phyloP scores from a whole-genome alignment of 352 stramenopile species.

The Phytophthora colocasiae region DNA sequence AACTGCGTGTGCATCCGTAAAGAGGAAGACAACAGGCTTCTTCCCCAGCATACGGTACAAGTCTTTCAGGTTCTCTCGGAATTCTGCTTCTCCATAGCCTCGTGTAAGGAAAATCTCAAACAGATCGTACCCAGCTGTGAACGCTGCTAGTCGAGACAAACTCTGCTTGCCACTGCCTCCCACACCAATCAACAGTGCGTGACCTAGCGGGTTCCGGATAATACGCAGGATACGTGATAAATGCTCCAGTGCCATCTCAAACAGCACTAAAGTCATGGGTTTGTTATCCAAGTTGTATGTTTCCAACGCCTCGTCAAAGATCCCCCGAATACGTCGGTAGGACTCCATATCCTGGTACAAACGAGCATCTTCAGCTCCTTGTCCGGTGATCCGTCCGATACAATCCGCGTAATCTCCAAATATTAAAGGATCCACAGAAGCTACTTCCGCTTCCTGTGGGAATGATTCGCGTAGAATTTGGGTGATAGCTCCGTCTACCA shows the following conservation, averaged over 20 bases:
- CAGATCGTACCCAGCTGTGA: slow-evolving; percentile 93
- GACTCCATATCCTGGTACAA: slow-evolving; percentile 95
- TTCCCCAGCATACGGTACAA: slow-evolving; percentile 91
- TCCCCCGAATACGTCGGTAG: slow-evolving; percentile 89
- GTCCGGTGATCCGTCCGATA: slow-evolving; percentile 71
- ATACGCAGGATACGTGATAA: slow-evolving; percentile 94
- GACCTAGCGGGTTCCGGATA: slow-evolving; percentile 91
- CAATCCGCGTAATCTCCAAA: slow-evolving; percentile 95
- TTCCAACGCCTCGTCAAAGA: slow-evolving; percentile 95
- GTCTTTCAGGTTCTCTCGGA: slow-evolving; percentile 95
- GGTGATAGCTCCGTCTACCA: slow-evolving; percentile 86
- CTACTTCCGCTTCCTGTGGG: slow-evolving; percentile 63
- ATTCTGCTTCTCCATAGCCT: slow-evolving; percentile 94
- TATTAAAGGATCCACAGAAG: slow-evolving; percentile 84
- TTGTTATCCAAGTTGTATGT: slow-evolving; percentile 96
- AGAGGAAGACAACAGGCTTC: slow-evolving; percentile 94
- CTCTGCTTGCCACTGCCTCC: slow-evolving; percentile 96
- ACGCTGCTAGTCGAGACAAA: slow-evolving; percentile 91
- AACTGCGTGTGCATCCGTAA: slow-evolving; percentile 96
- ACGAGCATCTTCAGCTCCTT: slow-evolving; percentile 80
- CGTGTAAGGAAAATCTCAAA: slow-evolving; percentile 96
- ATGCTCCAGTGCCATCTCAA: slow-evolving; percentile 96
- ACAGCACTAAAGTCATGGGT: slow-evolving; percentile 95
- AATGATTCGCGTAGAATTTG: slow-evolving; percentile 83
- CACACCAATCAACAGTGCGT: slow-evolving; percentile 94